Base-by-base conservation (phyloP, 2,329 filamentous ascomycete species). In the Hypoxylon sp. region DNA sequence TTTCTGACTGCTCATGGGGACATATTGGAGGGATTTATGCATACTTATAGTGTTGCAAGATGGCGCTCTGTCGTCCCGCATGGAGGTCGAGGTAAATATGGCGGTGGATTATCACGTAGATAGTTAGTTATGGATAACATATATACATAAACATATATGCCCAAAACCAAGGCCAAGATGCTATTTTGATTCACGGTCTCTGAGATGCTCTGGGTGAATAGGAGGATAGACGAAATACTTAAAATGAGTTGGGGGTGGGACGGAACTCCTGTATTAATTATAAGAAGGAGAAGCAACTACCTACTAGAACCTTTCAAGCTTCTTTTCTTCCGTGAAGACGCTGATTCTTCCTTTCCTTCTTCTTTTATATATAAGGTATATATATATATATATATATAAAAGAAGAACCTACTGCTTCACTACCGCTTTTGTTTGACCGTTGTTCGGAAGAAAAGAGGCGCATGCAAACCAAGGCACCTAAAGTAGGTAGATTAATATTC, bases 71-170 rank as follows among this genome's bases (percentile, higher is more conserved):
- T 44, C 40, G 40, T 22, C 40, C 17, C 17, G 7, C 2, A 11
- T 3, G 4, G 40, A 44, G 2, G 8, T 44, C 17, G 17, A 7
- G 40, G 17, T 20, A 8, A 22, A 44, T 44, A 22, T 42, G 14
- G 40, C 40, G 40, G 40, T 44, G 40, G 14, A 44, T 44, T 44
- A 44, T 17, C 4, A 40, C 4, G 37, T 37, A 37, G 35, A 37
- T 13, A 22, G 25, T 3, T 37, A 37, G 17, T 44, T 44, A 44
- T 44, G 40, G 40, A 44, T 44, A 44, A 44, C 40, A 44, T 44
- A 11, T 11, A 44, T 44, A 42, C 37, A 17, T 33, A 6, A 11
- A 11, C 11, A 37, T 37, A 13, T 44, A 20, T 44, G 7, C 7
- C 17, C 7, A 44, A n/a, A 44, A 22, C 17, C 17, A 22, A 11